Base-by-base conservation (phyloP, 192 early-diverging fungal genomes). In the Entomortierella beljakovae region DNA sequence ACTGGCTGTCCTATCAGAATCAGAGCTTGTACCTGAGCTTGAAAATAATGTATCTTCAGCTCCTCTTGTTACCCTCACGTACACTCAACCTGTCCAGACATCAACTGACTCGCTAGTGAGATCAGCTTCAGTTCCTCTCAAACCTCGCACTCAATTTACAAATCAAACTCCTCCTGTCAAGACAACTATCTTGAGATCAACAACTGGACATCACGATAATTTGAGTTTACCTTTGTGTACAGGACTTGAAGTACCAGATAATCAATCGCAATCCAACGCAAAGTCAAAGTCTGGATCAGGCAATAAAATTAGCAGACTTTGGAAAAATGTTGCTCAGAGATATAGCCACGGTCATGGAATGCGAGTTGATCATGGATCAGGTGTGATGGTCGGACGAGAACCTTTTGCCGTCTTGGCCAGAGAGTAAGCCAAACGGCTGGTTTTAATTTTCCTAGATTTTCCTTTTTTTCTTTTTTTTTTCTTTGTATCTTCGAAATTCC, bases 251-350 rank as follows among this genome's bases (percentile, higher is more conserved):
- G 20, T 22, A 23, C 29, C 22, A 34, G 23, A 13, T 59, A 43
- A 46, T 38, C 43, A 46, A 11, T 20, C 15, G 15, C 3, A 46
- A 34, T 13, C 35, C 68, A 37, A 18, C 73, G 73, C 28, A 68
- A 64, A 53, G 1, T 22, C 66, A 54, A 54, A 22, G 35, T 26
- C 28, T 40, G n/a, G 25, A 1, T 55, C 63, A 10, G 64, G 64
- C 1, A 54, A 52, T 50, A 54, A 53, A 26, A 42, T 76, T 26
- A 61, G 53, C 32, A 31, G 65, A 1, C 35, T 76, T 5, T 76
- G 73, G 73, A 76, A 40, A 46, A 62, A 32, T n/a, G 49, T 68
- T 40, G 42, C 73, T 7, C 73, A 76, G 8, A 56, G 42, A 35
- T 55, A 49, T 40, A 22, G 43, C 25, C 64, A 66, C 26, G 33